Conservation (phyloP, 345 rosid species). For the Dipteronia sinensis region DNA sequence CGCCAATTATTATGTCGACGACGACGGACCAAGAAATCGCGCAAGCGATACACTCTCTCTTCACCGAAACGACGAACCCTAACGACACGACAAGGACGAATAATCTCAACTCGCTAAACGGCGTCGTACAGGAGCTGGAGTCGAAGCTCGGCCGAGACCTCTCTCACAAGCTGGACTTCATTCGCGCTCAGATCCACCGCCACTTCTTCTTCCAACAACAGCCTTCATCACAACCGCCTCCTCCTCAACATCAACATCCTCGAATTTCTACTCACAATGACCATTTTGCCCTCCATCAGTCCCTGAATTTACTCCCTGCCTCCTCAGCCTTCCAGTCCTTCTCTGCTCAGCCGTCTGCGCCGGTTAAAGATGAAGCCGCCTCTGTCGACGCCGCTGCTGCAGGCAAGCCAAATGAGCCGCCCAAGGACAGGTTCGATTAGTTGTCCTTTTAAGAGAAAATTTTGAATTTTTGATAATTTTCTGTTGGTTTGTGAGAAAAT, state of each 20-base stretch:
- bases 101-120: constrained; percentile 24
- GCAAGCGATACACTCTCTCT: constrained; percentile 32
- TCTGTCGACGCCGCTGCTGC: not conserved
- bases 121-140: constrained; percentile 35
- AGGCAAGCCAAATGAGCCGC: not conserved
- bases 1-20: constrained; percentile 20
- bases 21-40: constrained; percentile 37
- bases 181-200: constrained; percentile 37
- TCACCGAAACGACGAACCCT: constrained; percentile 13
- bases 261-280: not conserved
- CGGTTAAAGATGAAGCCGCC: not conserved
- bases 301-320: constrained; percentile 23
- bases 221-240: not conserved
- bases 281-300: constrained; percentile 29
- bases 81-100: not conserved
- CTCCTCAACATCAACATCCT: not conserved
- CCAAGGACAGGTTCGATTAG: not conserved
- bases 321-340: constrained; percentile 23
- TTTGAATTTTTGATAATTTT: not conserved
- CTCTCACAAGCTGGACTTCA: constrained; percentile 41
- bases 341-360: constrained; percentile 18
- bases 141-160: constrained; percentile 41
- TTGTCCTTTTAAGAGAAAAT: not conserved
- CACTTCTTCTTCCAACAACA: constrained; percentile 25
- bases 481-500: constrained; percentile 13